Percentiles rank a stretch among this genome's conserved stretches.
Evolutionary conservation across 148 eudicot genomes (phyloP).

Genomic region (Spergularia bocconei): DNA sequence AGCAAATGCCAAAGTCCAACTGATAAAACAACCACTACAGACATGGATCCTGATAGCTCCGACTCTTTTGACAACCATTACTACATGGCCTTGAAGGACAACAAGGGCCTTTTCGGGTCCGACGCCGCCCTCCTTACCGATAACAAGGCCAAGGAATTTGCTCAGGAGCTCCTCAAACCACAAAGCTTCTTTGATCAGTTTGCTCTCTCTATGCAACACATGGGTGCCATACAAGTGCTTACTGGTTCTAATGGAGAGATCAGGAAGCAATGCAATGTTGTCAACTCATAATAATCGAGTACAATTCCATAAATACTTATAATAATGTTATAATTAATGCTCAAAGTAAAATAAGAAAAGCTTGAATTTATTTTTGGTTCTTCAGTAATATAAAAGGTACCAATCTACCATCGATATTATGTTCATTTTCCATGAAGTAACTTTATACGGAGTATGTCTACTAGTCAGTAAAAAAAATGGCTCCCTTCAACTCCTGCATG

Average conservation of each 20-base stretch:
- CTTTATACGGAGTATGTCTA: too few relatives aligned
- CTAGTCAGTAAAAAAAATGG: too few relatives aligned
- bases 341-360: too few relatives aligned
- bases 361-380: too few relatives aligned
- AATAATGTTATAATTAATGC: too few relatives aligned
- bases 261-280: slow-evolving; percentile 25
- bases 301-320: too few relatives aligned
- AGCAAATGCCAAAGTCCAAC: slow-evolving; percentile 10
- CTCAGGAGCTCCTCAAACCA: background rate
- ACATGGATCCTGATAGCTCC: slow-evolving; percentile 22
- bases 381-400: too few relatives aligned
- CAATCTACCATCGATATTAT: too few relatives aligned
- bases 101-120: slow-evolving; percentile 26
- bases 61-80: slow-evolving; percentile 22
- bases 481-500: too few relatives aligned
- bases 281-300: background rate
- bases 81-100: background rate
- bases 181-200: slow-evolving; percentile 19
- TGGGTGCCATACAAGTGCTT: slow-evolving; percentile 29
- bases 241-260: slow-evolving; percentile 25
- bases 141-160: background rate
- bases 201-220: slow-evolving; percentile 24
- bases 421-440: too few relatives aligned
- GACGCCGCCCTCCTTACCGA: slow-evolving; percentile 29
- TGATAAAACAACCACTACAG: slow-evolving; percentile 20